Evolutionary conservation across 1,284 basidiomycete species (phyloP).

Genomic region (Pseudozyma thailandica): DNA sequence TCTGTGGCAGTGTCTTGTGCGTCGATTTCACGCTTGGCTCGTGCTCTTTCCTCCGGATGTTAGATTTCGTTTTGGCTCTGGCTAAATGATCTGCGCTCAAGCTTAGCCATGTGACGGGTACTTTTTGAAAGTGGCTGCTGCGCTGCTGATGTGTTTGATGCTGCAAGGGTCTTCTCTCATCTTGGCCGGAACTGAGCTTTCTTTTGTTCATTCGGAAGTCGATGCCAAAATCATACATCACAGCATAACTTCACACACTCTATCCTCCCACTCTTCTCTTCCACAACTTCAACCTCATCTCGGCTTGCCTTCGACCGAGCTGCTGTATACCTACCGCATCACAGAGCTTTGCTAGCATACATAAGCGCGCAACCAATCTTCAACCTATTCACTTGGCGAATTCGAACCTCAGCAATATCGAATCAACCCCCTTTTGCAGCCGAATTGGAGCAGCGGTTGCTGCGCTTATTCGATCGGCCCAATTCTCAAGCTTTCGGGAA

Average conservation of each 20-base stretch:
- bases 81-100: not conserved
- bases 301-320: not conserved
- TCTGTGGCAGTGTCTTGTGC: conserved; percentile 15
- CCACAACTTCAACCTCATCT: not conserved
- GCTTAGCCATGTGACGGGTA: not conserved
- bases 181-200: not conserved
- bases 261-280: not conserved
- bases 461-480: not conserved
- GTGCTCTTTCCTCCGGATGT: conserved; percentile 9
- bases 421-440: not conserved
- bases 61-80: not conserved
- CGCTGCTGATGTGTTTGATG: no score
- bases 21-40: conserved; percentile 11
- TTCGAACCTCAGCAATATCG: not conserved
- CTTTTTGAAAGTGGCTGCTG: no score
- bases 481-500: conserved; percentile 3
- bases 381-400: not conserved
- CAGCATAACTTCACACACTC: not conserved
- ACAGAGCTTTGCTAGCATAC: not conserved
- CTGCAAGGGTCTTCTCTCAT: not conserved
- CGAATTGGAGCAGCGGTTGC: not conserved
- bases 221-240: no score
- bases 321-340: not conserved
- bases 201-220: conserved; percentile 5
- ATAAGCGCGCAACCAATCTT: not conserved